Evolutionary conservation across 139 green algal species (phyloP).

Genomic region (Micractinium conductrix): DNA sequence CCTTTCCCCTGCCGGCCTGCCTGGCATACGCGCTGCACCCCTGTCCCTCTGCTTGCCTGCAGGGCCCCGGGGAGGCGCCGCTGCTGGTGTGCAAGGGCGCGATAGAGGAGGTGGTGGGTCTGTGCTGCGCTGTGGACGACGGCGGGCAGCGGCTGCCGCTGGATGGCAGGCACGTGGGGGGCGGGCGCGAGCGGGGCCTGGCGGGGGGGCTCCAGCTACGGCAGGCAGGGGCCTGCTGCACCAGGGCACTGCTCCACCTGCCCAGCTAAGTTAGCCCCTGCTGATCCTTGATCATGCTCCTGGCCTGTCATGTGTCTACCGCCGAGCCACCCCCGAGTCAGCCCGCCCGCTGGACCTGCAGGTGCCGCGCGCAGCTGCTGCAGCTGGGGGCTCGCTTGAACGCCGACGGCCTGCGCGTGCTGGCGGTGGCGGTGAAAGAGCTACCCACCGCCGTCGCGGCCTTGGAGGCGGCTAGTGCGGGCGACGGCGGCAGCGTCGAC

Average conservation of each 20-base stretch:
- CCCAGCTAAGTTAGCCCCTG: too few relatives aligned
- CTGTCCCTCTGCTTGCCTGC: not conserved
- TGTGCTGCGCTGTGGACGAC: slow-evolving; percentile 8
- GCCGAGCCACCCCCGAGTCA: too few relatives aligned
- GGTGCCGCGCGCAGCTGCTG: not conserved
- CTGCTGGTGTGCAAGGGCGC: slow-evolving; percentile 49
- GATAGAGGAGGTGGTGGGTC: slow-evolving; percentile 34
- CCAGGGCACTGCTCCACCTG: too few relatives aligned
- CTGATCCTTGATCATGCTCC: not conserved
- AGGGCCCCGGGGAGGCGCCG: not conserved
- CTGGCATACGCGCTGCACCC: too few relatives aligned
- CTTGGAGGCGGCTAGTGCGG: too few relatives aligned
- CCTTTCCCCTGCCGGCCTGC: too few relatives aligned
- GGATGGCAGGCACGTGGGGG: slow-evolving; percentile 40
- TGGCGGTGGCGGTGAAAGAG: slow-evolving; percentile 34
- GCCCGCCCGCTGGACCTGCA: too few relatives aligned
- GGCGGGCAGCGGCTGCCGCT: not conserved
- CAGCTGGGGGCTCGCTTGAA: slow-evolving; percentile 1
- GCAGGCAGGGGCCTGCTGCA: too few relatives aligned
- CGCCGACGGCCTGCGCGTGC: slow-evolving; percentile 33
- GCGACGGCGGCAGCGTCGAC: not conserved
- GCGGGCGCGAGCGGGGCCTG: too few relatives aligned
- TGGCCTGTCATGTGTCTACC: too few relatives aligned
- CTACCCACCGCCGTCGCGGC: not conserved
- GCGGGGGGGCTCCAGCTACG: too few relatives aligned